These are phyloP conservation scores for Melaleuca alternifolia DNA, from an alignment of 345 rosid genomes.

Conservation along the genomic window DNA sequence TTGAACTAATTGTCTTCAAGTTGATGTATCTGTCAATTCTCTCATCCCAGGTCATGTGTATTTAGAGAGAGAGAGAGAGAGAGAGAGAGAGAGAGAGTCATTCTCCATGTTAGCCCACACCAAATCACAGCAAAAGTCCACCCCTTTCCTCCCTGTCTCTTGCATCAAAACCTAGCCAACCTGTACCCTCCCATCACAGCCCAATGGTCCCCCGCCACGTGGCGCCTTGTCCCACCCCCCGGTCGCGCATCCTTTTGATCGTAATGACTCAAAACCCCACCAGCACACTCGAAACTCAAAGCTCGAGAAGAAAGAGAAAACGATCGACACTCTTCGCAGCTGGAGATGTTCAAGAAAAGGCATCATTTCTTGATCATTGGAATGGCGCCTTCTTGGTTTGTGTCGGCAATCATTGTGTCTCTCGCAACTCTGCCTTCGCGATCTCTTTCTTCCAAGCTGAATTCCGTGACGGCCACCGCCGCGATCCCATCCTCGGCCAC, in stretches of 20 bases:
- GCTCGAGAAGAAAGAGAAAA: background rate
- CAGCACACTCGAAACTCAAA: background rate
- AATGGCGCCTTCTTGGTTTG: background rate
- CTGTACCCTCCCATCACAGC: slow-evolving; percentile 12
- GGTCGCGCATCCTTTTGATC: too few species aligned
- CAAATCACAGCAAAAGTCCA: slow-evolving; percentile 13
- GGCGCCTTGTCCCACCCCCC: background rate
- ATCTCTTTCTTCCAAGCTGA: background rate
- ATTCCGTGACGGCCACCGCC: background rate
- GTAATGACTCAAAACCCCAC: too few species aligned
- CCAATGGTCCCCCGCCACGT: slow-evolving; percentile 16
- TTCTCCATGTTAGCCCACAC: background rate
- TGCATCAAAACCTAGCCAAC: slow-evolving; percentile 19
- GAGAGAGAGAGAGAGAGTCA: background rate
- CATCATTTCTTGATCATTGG: background rate
- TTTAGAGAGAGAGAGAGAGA: background rate
- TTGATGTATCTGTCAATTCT: background rate
- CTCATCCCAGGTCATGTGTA: background rate
- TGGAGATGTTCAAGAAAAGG: background rate
- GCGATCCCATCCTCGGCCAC: slow-evolving; percentile 20
- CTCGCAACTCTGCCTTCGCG: background rate
- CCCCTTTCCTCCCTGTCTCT: slow-evolving; percentile 7
- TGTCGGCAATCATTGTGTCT: background rate
- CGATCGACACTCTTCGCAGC: slow-evolving; percentile 6
- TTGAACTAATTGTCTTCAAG: background rate